These are phyloP conservation scores for Kwoniella dejecticola DNA, from an alignment of 768 basidiomycete genomes.

Conservation along the genomic window DNA sequence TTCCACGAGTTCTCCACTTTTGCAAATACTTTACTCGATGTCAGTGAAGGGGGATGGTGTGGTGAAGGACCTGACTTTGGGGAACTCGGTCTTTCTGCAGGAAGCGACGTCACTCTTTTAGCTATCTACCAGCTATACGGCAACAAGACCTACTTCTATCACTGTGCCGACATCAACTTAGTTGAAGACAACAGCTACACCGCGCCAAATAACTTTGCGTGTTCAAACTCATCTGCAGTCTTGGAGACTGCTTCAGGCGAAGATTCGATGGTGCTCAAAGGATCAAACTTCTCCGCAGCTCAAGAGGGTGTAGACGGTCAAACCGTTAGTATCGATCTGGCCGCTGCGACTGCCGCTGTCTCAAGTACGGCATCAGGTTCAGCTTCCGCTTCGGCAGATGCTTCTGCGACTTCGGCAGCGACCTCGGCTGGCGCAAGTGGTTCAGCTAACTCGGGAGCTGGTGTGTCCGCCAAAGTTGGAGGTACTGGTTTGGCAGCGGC, in stretches of 20 bases:
- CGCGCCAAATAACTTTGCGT: conserved; percentile 24
- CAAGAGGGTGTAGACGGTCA: conserved; percentile 7
- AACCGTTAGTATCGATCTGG: conserved; percentile 7
- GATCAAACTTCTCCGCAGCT: conserved; percentile 12
- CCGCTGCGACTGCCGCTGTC: conserved; percentile 2
- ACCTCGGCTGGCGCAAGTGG: conserved; percentile 45
- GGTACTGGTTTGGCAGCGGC: neutral
- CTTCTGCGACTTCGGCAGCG: conserved; percentile 16
- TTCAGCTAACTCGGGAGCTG: neutral
- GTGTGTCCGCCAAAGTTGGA: neutral
- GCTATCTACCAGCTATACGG: conserved; percentile 36
- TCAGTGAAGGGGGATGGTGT: conserved; percentile 32
- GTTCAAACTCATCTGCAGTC: conserved; percentile 32
- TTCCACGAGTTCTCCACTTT: conserved; percentile 37
- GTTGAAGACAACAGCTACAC: conserved; percentile 26
- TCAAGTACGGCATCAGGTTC: neutral
- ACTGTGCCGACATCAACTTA: conserved; percentile 42
- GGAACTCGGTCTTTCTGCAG: conserved; percentile 23
- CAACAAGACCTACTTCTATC: conserved; percentile 24
- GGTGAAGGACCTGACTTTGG: conserved; percentile 34
- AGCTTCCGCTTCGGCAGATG: neutral
- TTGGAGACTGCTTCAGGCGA: conserved; percentile 24
- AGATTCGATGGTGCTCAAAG: conserved; percentile 18
- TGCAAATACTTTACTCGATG: conserved; percentile 22
- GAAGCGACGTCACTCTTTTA: conserved; percentile 28